A percentile compares a stretch with the other conserved stretches of the same genome.
phyloP scores from a whole-genome alignment of 108 stramenopile genomes.

The Fragilaria radians region DNA sequence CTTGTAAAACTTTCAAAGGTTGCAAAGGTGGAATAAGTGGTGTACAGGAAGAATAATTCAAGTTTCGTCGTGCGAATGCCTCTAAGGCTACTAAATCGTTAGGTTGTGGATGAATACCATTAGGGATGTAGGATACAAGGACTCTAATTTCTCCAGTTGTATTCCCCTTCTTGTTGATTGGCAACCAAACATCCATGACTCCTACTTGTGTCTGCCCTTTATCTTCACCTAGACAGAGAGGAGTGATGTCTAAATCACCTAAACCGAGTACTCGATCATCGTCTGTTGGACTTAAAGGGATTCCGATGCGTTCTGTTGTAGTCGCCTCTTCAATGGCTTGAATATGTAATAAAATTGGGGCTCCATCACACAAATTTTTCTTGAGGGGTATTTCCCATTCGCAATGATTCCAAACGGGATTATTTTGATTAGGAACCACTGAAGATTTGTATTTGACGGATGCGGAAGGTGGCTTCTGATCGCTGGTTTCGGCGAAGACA shows the following conservation, averaged over 20 bases:
- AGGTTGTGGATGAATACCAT: conserved; percentile 62
- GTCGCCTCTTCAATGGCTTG: conserved; percentile 71
- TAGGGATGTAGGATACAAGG: conserved; percentile 62
- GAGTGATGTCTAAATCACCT: conserved; percentile 60
- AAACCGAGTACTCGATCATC: conserved; percentile 56
- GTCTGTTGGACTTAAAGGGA: conserved; percentile 27
- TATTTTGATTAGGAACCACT: conserved; percentile 47
- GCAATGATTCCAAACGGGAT: conserved; percentile 63
- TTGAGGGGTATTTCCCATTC: conserved; percentile 46
- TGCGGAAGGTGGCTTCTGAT: not conserved
- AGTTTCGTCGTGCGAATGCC: conserved; percentile 67
- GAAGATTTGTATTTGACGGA: conserved; percentile 21
- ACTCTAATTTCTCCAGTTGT: conserved; percentile 55
- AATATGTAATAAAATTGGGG: conserved; percentile 28
- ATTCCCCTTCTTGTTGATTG: conserved; percentile 22
- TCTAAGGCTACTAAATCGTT: conserved; percentile 77
- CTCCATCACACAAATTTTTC: conserved; percentile 58
- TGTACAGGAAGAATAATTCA: conserved; percentile 18
- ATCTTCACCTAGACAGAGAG: conserved; percentile 52
- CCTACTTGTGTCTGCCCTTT: conserved; percentile 36
- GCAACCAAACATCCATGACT: conserved; percentile 61
- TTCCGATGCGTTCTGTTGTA: conserved; percentile 29
- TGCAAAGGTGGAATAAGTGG: conserved; percentile 57
- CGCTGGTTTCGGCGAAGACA: not conserved
- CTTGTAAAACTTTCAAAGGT: conserved; percentile 58